Percentiles rank a stretch among this genome's conserved stretches.
These are phyloP conservation scores for Trichosanthes cucumerina DNA, from an alignment of 306 rosid genomes.

Conservation along the genomic window DNA sequence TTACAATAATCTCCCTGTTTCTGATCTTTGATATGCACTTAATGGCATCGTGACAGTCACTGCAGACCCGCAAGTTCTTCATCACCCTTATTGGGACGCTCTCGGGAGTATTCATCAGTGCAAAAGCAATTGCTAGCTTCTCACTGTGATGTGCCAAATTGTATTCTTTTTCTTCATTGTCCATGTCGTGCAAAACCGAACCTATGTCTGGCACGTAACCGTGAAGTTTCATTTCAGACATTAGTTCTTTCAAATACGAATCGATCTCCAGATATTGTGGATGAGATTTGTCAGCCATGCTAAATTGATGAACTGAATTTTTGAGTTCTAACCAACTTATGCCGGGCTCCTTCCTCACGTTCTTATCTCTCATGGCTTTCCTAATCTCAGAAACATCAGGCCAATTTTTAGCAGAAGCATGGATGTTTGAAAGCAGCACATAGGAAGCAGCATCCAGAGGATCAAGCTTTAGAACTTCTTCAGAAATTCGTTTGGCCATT, in stretches of 20 bases:
- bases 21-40: constrained; percentile 54
- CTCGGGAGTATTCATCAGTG: constrained; percentile 44
- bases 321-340: constrained; percentile 81
- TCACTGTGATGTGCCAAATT: constrained; percentile 74
- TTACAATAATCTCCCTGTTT: constrained; percentile 43
- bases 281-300: constrained; percentile 46
- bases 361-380: constrained; percentile 57
- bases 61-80: constrained; percentile 70
- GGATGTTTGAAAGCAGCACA: constrained; percentile 63
- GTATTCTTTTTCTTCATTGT: constrained; percentile 77
- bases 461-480: constrained; percentile 58
- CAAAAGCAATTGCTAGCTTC: constrained; percentile 79
- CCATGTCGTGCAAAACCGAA: constrained; percentile 77
- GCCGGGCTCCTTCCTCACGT: constrained; percentile 70
- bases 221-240: constrained; percentile 55
- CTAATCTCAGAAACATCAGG: constrained; percentile 64
- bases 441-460: constrained; percentile 76
- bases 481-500: constrained; percentile 59
- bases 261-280: constrained; percentile 44
- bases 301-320: constrained; percentile 58
- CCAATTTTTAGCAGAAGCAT: constrained; percentile 78
- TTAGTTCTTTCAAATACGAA: constrained; percentile 57
- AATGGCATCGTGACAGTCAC: constrained; percentile 72
- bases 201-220: constrained; percentile 75
- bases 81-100: constrained; percentile 64